Evolutionary conservation across 2,329 filamentous ascomycete genomes (phyloP), one percentile per base, ranked within the genome.

Genomic region (Alternaria arborescens): DNA sequence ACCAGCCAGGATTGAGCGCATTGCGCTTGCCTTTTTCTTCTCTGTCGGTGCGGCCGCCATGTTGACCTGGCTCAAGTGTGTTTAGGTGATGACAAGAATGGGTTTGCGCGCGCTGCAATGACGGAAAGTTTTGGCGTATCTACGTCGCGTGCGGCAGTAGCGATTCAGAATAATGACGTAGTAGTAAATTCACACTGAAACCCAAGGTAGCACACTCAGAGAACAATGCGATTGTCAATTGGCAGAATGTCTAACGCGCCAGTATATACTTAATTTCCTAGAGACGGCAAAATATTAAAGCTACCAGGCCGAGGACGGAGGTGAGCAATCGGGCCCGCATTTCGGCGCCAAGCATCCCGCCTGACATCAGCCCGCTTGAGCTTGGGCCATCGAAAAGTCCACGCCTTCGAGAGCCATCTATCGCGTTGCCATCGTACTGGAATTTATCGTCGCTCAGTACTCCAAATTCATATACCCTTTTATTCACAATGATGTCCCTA

Each of bases 1-100:
- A 65, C 95, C 95, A 57, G 95, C 95, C 71, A 98, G 84, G 71
- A 98, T 92, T 61, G 93, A 97, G 70, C 95, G 91, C 77, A 97
- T 80, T 50, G 91, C 87, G 74, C 91, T 97, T 47, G 94, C 92
- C 81, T 77, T 77, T 60, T 78, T 78, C 70, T 78, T 79, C 53
- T 79, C 76, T 32, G 67, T 54, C 10, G 70, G 58, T 54, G 69
- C 58, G 12, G 74, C 61, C 47, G 74, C 69, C 74, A 77, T 76
- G 32, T 20, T 64, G 54, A 36, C 26, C 26, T 34, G 40, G 40
- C 18, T 36, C 11, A 30, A 38, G 41, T 10, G 34, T 22, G 12
- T n/a, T 38, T 32, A 18, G 32, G 32, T 18, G 44, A n/a, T 30
- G 8, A 16, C n/a, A 30, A 38, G 43, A 43, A 14, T 22, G 40